These are phyloP conservation scores for Malus hybrid DNA, from an alignment of 331 rosid genomes.

Conservation along the genomic window DNA sequence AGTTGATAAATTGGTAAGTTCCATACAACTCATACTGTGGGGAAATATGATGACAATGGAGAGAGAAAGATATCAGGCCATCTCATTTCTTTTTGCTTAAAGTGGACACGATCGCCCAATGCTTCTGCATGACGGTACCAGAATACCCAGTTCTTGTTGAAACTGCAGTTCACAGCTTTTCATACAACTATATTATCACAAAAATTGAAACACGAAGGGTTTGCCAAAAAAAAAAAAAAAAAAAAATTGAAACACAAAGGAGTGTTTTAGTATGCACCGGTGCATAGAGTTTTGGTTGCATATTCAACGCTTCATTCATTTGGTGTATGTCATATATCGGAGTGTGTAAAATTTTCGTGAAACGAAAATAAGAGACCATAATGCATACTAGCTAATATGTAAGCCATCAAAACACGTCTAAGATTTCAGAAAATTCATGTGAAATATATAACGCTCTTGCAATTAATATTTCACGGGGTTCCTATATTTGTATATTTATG, in stretches of 20 bases:
- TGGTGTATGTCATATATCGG: not conserved
- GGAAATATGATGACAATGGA: not conserved
- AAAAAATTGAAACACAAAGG: too few relatives aligned
- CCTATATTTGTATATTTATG: not conserved
- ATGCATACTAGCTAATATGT: not conserved
- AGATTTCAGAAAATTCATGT: slow-evolving; percentile 27
- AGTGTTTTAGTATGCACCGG: too few relatives aligned
- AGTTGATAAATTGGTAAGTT: not conserved
- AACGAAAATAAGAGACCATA: too few relatives aligned
- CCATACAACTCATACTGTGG: not conserved
- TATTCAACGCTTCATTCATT: too few relatives aligned
- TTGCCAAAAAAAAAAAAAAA: too few relatives aligned
- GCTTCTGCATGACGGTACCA: not conserved
- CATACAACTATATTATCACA: not conserved
- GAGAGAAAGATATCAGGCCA: too few relatives aligned
- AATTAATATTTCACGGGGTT: slow-evolving; percentile 34
- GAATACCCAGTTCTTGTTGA: not conserved
- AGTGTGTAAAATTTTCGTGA: too few relatives aligned
- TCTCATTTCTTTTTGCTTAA: not conserved
- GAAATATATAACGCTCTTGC: slow-evolving; percentile 11
- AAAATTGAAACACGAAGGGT: too few relatives aligned
- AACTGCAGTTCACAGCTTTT: not conserved
- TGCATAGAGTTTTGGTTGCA: too few relatives aligned
- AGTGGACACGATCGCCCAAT: not conserved
- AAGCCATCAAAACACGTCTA: not conserved